Evolutionary conservation across 1,284 basidiomycete genomes (phyloP), one percentile per base, ranked within the genome.

Genomic region (Microbotryomycetes sp.): DNA sequence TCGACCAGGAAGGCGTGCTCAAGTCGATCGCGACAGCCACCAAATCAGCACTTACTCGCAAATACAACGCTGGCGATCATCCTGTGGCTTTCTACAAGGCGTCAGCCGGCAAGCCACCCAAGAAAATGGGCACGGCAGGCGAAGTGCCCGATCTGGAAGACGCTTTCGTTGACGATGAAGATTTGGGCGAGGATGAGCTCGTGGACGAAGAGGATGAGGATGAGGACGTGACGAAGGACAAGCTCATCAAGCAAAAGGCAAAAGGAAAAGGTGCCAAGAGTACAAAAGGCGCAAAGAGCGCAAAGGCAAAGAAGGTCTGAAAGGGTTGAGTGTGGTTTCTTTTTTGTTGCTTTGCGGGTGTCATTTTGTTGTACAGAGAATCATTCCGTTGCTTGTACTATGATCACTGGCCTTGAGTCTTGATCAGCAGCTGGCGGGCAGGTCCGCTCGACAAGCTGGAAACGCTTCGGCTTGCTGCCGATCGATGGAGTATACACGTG

Each of bases 31-130:
- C 89, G 0, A 73, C 86, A 0, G 82, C 86, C 0, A 86, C 86
- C 47, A 98, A 98, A 78, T 77, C 87, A 0, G 79, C 87, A 1
- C 87, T 98, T 66, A 98, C 94, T 2, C 82, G 80, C 73, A 89
- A 86, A 89, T 96, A 94, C 77, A 96, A 96, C 74, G 78, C 84
- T 18, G 74, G 75, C 26, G 89, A 92, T 54, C 91, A 96, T 73
- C 91, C 92, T 0, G 87, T 96, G 67, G 84, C 91, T 0, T 94
- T 92, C 81, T 85, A 94, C 76, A 91, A 89, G 72, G 87, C 85
- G 0, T 79, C 82, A 61, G 86, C 89, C 70, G 78, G 91, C 47
- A 87, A 88, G 3, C 86, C 85, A 69, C 84, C 88, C 2, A 89
- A 87, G 79, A 91, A 88, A 73, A 80, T 91, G 56, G 81, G 80